These are phyloP conservation scores for Leccinum cinnamomeum DNA, from an alignment of 1,284 basidiomycete species.

Conservation along the genomic window DNA sequence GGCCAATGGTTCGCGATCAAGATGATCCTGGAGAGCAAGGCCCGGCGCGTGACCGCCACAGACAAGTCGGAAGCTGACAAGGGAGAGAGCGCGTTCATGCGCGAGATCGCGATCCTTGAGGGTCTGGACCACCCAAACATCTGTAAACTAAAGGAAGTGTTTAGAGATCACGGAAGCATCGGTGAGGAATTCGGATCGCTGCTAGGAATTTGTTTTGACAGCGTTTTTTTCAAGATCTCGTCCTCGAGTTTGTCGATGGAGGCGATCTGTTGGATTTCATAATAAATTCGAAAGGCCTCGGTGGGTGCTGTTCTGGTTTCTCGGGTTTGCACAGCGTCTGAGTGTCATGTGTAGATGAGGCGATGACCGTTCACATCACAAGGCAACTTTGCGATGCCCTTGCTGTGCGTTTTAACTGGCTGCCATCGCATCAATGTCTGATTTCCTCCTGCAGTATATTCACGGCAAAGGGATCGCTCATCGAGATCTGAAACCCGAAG, in stretches of 20 bases:
- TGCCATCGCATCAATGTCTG: constrained; percentile 1
- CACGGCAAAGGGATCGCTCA: constrained; percentile 78
- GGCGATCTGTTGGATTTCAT: constrained; percentile 89
- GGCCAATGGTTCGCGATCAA: constrained; percentile 75
- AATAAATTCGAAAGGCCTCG: constrained; percentile 52
- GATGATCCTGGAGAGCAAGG: constrained; percentile 59
- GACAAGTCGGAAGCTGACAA: constrained; percentile 22
- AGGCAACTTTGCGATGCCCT: constrained; percentile 75
- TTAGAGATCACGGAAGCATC: constrained; percentile 66
- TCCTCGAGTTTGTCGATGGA: constrained; percentile 80
- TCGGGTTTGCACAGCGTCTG: constrained; percentile 2
- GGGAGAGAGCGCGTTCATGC: constrained; percentile 47
- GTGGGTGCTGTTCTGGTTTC: constrained; percentile 43
- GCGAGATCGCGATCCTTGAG: constrained; percentile 82
- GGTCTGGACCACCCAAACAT: constrained; percentile 78
- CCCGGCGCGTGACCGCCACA: constrained; percentile 38
- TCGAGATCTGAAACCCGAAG: constrained; percentile 91
- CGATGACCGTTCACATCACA: constrained; percentile 58
- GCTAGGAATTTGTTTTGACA: constrained; percentile 1
- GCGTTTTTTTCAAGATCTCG: constrained; percentile 51
- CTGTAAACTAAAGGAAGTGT: constrained; percentile 78
- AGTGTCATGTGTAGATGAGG: constrained; percentile 49
- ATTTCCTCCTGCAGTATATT: constrained; percentile 56
- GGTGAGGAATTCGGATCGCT: constrained; percentile 43
- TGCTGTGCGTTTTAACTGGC: constrained; percentile 43